These are phyloP conservation scores for Saccharum hybrid DNA, from an alignment of 202 grass and related monocot species.

Conservation along the genomic window DNA sequence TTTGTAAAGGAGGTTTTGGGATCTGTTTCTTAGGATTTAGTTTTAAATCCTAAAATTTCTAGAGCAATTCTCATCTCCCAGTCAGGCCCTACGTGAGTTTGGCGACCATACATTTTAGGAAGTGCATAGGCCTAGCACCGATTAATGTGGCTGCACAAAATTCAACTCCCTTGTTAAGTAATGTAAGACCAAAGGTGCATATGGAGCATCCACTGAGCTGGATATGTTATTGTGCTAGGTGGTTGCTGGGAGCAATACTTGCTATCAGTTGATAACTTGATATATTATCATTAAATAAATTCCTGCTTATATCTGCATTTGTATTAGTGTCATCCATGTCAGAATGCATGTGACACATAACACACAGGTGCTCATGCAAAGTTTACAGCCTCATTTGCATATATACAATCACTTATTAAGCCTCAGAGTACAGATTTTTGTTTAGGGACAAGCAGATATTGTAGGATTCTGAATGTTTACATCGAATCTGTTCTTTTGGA, in stretches of 20 bases:
- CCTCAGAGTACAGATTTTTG: slow-evolving; percentile 14
- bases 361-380: slow-evolving; percentile 6
- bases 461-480: slow-evolving; percentile 24
- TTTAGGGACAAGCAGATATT: neutral
- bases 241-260: slow-evolving; percentile 31
- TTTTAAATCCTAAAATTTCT: neutral
- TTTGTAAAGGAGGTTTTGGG: neutral
- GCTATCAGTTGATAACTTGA: slow-evolving; percentile 25
- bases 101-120: neutral
- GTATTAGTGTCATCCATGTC: neutral
- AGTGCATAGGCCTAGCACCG: slow-evolving; percentile 18
- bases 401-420: slow-evolving; percentile 6
- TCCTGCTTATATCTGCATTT: slow-evolving; percentile 9
- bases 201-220: slow-evolving; percentile 1
- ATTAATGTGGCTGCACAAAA: slow-evolving; percentile 10
- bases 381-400: slow-evolving; percentile 11
- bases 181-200: slow-evolving; percentile 8
- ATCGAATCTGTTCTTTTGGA: neutral
- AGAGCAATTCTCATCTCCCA: neutral
- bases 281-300: slow-evolving; percentile 8
- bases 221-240: slow-evolving; percentile 30
- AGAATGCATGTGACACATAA: neutral
- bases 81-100: neutral
- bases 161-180: neutral
- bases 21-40: neutral